phyloP scores from a whole-genome alignment of 148 eudicot genomes.

The Vaccinium vitisidaea region DNA sequence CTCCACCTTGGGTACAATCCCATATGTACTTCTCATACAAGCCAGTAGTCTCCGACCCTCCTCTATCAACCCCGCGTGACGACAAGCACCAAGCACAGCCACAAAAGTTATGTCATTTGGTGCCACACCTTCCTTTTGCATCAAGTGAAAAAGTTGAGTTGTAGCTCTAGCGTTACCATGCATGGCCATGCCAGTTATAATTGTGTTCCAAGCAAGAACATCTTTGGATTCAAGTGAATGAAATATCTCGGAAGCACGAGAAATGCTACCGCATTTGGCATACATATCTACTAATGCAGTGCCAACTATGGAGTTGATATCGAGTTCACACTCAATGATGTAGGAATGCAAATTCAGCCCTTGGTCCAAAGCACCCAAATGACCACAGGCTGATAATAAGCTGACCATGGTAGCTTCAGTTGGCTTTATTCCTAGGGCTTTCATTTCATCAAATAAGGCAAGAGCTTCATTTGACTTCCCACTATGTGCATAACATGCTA shows the following conservation, averaged over 20 bases:
- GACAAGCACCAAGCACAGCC: conserved; percentile 30
- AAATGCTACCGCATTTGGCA: conserved; percentile 29
- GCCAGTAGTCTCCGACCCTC: conserved; percentile 26
- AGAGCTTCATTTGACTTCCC: conserved; percentile 34
- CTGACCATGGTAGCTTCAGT: conserved; percentile 28
- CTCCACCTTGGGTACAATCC: conserved; percentile 30
- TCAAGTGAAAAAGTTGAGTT: conserved; percentile 17
- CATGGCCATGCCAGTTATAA: conserved; percentile 33
- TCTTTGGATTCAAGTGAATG: conserved; percentile 25
- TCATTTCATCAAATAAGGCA: conserved; percentile 35
- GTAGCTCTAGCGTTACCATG: conserved; percentile 28
- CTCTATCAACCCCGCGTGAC: conserved; percentile 34
- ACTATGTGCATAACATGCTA: conserved; percentile 28
- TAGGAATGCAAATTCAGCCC: conserved; percentile 24
- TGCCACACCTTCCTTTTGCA: conserved; percentile 24
- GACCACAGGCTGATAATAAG: conserved; percentile 35
- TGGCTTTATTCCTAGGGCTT: conserved; percentile 18
- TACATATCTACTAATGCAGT: conserved; percentile 40
- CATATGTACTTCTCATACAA: conserved; percentile 25
- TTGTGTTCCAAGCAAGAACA: conserved; percentile 33
- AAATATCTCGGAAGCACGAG: conserved; percentile 23
- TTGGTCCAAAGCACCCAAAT: conserved; percentile 33
- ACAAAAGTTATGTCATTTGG: conserved; percentile 35
- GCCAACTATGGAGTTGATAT: conserved; percentile 25
- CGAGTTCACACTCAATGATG: conserved; percentile 17